Conservation (phyloP, 441 rosid species). For the Bruguiera hainesii region DNA sequence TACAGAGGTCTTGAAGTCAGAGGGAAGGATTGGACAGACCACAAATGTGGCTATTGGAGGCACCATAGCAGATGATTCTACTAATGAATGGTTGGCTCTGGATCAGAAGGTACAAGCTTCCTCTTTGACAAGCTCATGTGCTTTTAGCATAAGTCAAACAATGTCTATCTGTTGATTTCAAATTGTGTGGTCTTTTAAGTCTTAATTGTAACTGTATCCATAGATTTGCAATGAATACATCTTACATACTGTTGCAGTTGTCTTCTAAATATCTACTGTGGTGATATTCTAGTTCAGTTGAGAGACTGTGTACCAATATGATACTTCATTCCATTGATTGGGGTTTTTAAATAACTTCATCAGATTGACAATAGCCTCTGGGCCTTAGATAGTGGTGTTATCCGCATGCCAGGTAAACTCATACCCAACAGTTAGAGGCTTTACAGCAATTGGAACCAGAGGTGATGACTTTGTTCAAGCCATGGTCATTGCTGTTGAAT, state of each 20-base stretch:
- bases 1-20: slow-evolving; percentile 83
- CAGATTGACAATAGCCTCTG: neutral
- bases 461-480: slow-evolving; percentile 96
- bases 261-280: no score
- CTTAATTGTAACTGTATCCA: neutral
- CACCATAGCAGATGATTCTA: slow-evolving; percentile 78
- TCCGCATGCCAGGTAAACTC: slow-evolving; percentile 64
- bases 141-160: neutral
- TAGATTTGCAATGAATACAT: neutral
- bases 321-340: neutral
- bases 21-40: slow-evolving; percentile 90
- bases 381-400: slow-evolving; percentile 14
- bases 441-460: slow-evolving; percentile 94
- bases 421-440: slow-evolving; percentile 91
- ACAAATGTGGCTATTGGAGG: slow-evolving; percentile 91
- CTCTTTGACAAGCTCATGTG: neutral
- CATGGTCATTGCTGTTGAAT: slow-evolving; percentile 94
- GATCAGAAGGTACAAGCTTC: slow-evolving; percentile 71
- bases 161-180: neutral
- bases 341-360: slow-evolving; percentile 4
- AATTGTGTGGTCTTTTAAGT: neutral
- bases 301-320: no score
- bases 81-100: slow-evolving; percentile 81
- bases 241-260: no score
- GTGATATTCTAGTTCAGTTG: no score